Conservation (phyloP, 2,329 filamentous ascomycete species). For the Trichocomaceae sp. region DNA sequence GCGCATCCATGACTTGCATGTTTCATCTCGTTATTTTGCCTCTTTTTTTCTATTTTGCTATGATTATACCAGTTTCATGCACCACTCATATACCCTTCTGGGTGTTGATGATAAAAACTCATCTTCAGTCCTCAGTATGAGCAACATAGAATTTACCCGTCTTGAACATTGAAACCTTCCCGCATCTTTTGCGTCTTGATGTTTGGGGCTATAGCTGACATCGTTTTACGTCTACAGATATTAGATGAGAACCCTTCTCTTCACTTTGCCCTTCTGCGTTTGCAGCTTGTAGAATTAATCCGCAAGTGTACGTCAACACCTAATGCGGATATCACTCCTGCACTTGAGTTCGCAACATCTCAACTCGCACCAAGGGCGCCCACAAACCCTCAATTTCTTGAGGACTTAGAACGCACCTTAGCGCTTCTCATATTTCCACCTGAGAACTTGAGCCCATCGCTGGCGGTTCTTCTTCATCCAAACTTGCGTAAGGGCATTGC, state of each 20-base stretch:
- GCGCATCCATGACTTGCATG: background rate
- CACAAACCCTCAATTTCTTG: slow-evolving; percentile 70
- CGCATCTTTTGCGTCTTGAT: slow-evolving; percentile 8
- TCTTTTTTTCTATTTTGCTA: slow-evolving; percentile 44
- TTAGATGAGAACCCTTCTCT: slow-evolving; percentile 74
- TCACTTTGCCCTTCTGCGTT: slow-evolving; percentile 80
- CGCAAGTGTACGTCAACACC: slow-evolving; percentile 61
- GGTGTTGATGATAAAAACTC: slow-evolving; percentile 78
- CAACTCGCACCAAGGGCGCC: slow-evolving; percentile 83
- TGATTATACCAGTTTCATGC: slow-evolving; percentile 99
- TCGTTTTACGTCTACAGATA: slow-evolving; percentile 53
- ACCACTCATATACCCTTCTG: slow-evolving; percentile 95
- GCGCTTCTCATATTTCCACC: slow-evolving; percentile 79
- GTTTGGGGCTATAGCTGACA: background rate
- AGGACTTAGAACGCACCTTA: slow-evolving; percentile 88
- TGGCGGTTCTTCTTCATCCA: slow-evolving; percentile 71
- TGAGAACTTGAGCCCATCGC: slow-evolving; percentile 68
- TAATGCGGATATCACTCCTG: slow-evolving; percentile 67
- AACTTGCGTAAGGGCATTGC: slow-evolving; percentile 77
- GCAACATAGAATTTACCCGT: slow-evolving; percentile 32
- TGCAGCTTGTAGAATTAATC: slow-evolving; percentile 93
- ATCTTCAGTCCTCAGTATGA: slow-evolving; percentile 87
- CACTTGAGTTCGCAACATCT: slow-evolving; percentile 77
- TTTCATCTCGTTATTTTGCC: slow-evolving; percentile 15
- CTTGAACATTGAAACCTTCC: background rate